Base-by-base conservation (phyloP, 495 filamentous ascomycete genomes). In the Cryomyces antarcticus region DNA sequence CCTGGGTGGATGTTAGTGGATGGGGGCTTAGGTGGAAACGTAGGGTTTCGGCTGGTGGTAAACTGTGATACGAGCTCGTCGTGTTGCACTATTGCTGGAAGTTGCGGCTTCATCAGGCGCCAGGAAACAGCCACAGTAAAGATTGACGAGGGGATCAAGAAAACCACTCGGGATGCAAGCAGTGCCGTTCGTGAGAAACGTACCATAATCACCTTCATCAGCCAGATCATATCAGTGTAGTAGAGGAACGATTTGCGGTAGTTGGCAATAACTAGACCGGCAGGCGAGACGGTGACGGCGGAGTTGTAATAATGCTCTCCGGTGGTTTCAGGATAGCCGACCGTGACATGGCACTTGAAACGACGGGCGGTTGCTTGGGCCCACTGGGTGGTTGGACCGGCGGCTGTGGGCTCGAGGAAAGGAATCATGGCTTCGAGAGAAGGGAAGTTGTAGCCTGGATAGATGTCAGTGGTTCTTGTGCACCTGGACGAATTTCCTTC, bases 211-310 rank as follows among this genome's bases (percentile, higher is more conserved):
- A 7, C 83, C 82, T 60, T 94, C 87, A 2, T 68, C 57, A 1
- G 88, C 85, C 89, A 97, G 0, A 75, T 81, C 53, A 85, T 84
- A 53, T 96, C 88, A 0, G 84, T 89, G 61, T 81, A 82, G 58
- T 88, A 96, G 44, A 97, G 69, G 50, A 87, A 87, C 24, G 66
- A 67, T 57, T 97, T 97, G 50, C 89, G 78, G 58, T 94, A 94
- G 62, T 94, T 80, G 34, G 69, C 70, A 31, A 93, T 54, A 0
- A 79, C 71, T 38, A 78, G 64, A 10, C 92, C 89, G 0, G 66
- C 56, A 7, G 72, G 65, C 45, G 77, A 73, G n/a, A 95, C 76
- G 9, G 85, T 69, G 37, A 95, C 70, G 27, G 80, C 73, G 6
- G 83, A 80, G 62, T 95, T 97, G 62, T 92, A 95, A 49, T 73